These are phyloP conservation scores for Metarhizium anisopliae DNA, from an alignment of 2,329 filamentous ascomycete species.

Conservation along the genomic window DNA sequence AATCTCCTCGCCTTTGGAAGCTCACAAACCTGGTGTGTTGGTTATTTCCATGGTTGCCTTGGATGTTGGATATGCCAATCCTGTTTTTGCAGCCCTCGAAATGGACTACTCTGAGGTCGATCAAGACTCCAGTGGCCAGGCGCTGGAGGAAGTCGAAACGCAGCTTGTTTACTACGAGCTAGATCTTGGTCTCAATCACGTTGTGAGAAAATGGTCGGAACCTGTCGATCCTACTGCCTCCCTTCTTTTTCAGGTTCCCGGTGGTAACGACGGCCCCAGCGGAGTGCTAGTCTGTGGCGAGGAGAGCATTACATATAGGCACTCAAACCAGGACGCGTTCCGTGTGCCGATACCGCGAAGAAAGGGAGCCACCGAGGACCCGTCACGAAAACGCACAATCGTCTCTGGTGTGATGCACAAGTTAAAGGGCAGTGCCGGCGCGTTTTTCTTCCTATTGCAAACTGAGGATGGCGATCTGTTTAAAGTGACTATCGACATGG, in stretches of 20 bases:
- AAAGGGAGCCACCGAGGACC: conserved; percentile 82
- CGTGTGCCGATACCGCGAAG: conserved; percentile 83
- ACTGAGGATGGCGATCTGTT: conserved; percentile 97
- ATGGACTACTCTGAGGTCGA: conserved; percentile 89
- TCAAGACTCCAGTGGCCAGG: conserved; percentile 79
- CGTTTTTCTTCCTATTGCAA: conserved; percentile 95
- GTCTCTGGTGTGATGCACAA: conserved; percentile 95
- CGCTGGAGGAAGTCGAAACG: conserved; percentile 75
- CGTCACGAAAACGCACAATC: conserved; percentile 78
- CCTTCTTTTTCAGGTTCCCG: conserved; percentile 89
- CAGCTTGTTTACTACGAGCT: conserved; percentile 95
- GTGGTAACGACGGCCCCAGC: conserved; percentile 86
- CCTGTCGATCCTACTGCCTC: conserved; percentile 83
- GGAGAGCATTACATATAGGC: conserved; percentile 93
- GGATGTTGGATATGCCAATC: conserved; percentile 95
- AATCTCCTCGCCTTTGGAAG: conserved; percentile 94
- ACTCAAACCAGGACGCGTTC: conserved; percentile 86
- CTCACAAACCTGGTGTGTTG: conserved; percentile 84
- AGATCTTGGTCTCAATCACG: conserved; percentile 92
- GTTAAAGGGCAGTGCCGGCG: conserved; percentile 69
- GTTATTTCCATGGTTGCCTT: conserved; percentile 82
- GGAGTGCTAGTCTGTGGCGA: conserved; percentile 92
- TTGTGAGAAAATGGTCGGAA: conserved; percentile 94
- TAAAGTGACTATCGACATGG: conserved; percentile 90
- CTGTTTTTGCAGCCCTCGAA: conserved; percentile 90